Evolutionary conservation across 345 rosid species (phyloP).

Genomic region (Aethionema arabicum): DNA sequence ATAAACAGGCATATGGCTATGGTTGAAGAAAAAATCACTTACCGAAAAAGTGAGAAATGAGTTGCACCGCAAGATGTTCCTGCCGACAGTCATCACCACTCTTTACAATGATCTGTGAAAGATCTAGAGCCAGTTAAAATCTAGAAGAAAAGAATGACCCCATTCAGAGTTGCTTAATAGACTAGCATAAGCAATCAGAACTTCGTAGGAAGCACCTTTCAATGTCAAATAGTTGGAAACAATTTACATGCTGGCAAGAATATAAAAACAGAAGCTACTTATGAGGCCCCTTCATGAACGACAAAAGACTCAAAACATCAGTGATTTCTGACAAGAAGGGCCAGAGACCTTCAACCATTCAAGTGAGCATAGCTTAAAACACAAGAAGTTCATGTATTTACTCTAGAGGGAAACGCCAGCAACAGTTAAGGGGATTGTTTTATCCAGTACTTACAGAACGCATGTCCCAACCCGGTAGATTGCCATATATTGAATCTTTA

Average conservation of each 20-base stretch:
- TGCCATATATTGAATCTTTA: conserved; percentile 76
- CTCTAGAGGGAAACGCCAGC: background rate
- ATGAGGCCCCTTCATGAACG: background rate
- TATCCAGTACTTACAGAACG: conserved; percentile 80
- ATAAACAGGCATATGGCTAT: conserved; percentile 1
- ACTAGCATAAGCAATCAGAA: too few relatives aligned
- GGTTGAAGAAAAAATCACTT: conserved; percentile 34
- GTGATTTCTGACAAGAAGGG: background rate
- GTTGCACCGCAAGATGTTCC: conserved; percentile 99
- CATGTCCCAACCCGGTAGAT: conserved; percentile 93
- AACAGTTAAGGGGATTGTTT: conserved; percentile 10
- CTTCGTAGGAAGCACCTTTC: too few relatives aligned
- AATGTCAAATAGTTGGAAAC: background rate
- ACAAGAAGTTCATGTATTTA: background rate
- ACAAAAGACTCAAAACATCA: background rate
- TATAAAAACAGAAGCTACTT: background rate
- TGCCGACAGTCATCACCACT: conserved; percentile 99
- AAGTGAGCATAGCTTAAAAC: too few relatives aligned
- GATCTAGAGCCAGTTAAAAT: conserved; percentile 27
- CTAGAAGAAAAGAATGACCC: conserved; percentile 22
- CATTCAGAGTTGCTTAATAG: too few relatives aligned
- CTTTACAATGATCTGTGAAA: conserved; percentile 74
- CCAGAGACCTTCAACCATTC: too few relatives aligned
- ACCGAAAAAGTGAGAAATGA: conserved; percentile 97
- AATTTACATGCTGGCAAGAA: conserved; percentile 6